Percentiles rank a stretch among this genome's conserved stretches.
These are phyloP conservation scores for Zarea fungicola DNA, from an alignment of 2,329 filamentous ascomycete species.

Conservation along the genomic window DNA sequence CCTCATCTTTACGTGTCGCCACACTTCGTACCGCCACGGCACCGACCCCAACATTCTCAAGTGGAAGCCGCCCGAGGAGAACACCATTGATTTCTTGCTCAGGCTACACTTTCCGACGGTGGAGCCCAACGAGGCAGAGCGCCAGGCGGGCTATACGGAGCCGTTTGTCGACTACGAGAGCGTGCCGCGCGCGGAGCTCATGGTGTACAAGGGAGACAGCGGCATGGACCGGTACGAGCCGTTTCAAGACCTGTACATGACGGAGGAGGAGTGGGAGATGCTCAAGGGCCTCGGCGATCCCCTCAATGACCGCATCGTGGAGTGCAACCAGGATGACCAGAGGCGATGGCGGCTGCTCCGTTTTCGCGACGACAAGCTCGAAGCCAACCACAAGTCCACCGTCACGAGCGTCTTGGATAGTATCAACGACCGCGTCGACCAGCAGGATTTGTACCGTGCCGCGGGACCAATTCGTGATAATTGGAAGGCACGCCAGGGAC, in stretches of 20 bases:
- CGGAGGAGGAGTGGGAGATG: constrained; percentile 74
- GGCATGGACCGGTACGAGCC: constrained; percentile 51
- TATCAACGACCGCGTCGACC: constrained; percentile 78
- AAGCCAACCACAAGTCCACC: constrained; percentile 83
- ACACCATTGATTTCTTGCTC: constrained; percentile 88
- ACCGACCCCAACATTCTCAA: constrained; percentile 94
- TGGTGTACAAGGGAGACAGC: constrained; percentile 59
- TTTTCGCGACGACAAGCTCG: constrained; percentile 86
- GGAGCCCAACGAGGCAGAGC: constrained; percentile 63
- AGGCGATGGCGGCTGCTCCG: constrained; percentile 80
- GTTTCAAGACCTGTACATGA: constrained; percentile 65
- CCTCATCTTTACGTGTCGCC: constrained; percentile 93
- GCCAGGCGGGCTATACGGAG: constrained; percentile 57
- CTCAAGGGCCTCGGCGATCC: constrained; percentile 70
- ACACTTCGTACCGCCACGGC: constrained; percentile 78
- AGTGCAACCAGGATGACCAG: constrained; percentile 75
- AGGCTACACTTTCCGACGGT: constrained; percentile 68
- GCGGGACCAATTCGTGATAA: constrained; percentile 68
- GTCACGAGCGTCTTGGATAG: constrained; percentile 84
- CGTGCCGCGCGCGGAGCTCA: constrained; percentile 67
- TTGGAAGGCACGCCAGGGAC: constrained; percentile 63
- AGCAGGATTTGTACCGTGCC: constrained; percentile 69
- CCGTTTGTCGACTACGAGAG: constrained; percentile 74
- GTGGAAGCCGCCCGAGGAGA: constrained; percentile 95
- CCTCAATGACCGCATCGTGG: constrained; percentile 82